Percentiles rank a stretch among this genome's conserved stretches.
Conservation (phyloP, 2,329 filamentous ascomycete genomes). For the Zelopaecilomyces penicillatus region DNA sequence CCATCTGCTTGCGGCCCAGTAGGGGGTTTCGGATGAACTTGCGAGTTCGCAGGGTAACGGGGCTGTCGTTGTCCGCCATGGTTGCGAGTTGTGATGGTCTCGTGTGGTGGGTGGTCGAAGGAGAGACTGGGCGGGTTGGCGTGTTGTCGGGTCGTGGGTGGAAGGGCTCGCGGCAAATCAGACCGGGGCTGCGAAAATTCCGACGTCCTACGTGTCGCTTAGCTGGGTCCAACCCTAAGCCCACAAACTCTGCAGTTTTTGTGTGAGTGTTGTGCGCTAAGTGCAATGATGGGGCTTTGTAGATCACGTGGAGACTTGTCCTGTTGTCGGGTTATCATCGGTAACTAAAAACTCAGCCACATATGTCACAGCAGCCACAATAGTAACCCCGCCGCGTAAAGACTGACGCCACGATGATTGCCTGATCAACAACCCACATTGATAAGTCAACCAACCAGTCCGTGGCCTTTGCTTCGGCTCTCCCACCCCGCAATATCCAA, state of each 20-base stretch:
- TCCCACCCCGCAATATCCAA: too few relatives aligned
- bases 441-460: too few relatives aligned
- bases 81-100: slow-evolving; percentile 44
- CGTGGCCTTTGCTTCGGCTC: too few relatives aligned
- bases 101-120: slow-evolving; percentile 23
- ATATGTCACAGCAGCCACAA: too few relatives aligned
- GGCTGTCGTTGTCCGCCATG: slow-evolving; percentile 78
- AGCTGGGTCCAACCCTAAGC: slow-evolving; percentile 40
- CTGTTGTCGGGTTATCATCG: too few relatives aligned
- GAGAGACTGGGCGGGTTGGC: slow-evolving; percentile 20
- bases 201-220: slow-evolving; percentile 28
- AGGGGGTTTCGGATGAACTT: slow-evolving; percentile 99
- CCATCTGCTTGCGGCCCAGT: slow-evolving; percentile 98
- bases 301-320: too few relatives aligned
- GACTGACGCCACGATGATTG: too few relatives aligned
- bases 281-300: background rate
- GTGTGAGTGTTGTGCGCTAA: slow-evolving; percentile 6
- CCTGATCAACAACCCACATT: too few relatives aligned
- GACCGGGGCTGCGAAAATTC: slow-evolving; percentile 27
- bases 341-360: too few relatives aligned
- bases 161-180: slow-evolving; percentile 21
- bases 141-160: slow-evolving; percentile 21
- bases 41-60: slow-evolving; percentile 89
- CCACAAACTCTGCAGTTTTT: slow-evolving; percentile 7
- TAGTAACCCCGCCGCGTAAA: too few relatives aligned